Conservation (phyloP, 352 stramenopile genomes). For the Globisporangium acanthophoron region DNA sequence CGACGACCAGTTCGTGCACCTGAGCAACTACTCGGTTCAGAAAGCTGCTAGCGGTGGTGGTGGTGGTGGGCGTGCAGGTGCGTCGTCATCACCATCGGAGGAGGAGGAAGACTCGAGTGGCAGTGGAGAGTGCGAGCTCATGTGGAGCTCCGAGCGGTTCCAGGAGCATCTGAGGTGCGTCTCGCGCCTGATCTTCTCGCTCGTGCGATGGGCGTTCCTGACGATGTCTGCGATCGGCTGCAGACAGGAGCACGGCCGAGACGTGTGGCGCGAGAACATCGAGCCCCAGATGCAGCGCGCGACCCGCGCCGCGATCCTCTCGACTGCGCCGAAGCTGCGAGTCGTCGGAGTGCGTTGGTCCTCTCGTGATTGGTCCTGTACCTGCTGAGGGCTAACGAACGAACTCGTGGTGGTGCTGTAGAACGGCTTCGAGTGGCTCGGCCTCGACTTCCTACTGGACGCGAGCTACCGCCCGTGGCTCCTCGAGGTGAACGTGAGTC, state of each 20-base stretch:
- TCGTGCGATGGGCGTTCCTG: no score
- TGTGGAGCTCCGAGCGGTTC: constrained; percentile 60
- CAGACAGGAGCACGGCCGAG: constrained; percentile 24
- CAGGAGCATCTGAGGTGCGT: constrained; percentile 30
- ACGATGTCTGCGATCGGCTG: no score
- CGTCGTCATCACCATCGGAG: no score
- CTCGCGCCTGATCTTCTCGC: no score
- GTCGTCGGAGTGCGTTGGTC: constrained; percentile 39
- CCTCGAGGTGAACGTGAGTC: constrained; percentile 86
- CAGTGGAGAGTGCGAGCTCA: constrained; percentile 17
- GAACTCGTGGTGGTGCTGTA: constrained; percentile 7
- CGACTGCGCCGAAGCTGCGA: constrained; percentile 37
- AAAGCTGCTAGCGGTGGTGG: constrained; percentile 16
- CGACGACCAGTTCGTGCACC: constrained; percentile 56
- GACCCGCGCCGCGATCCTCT: constrained; percentile 26
- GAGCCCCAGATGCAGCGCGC: constrained; percentile 58
- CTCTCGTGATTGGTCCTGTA: neutral
- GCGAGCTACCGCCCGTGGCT: constrained; percentile 53
- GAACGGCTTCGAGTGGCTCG: constrained; percentile 83
- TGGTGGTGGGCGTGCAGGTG: no score
- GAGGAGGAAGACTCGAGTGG: neutral
- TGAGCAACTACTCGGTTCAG: constrained; percentile 86
- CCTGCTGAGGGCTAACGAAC: neutral
- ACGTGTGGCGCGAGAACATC: constrained; percentile 47
- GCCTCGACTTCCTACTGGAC: constrained; percentile 80